A percentile compares a stretch with the other conserved stretches of the same genome.
These are phyloP conservation scores for Teratosphaeria viscida DNA, from an alignment of 2,329 filamentous ascomycete species.

Conservation along the genomic window DNA sequence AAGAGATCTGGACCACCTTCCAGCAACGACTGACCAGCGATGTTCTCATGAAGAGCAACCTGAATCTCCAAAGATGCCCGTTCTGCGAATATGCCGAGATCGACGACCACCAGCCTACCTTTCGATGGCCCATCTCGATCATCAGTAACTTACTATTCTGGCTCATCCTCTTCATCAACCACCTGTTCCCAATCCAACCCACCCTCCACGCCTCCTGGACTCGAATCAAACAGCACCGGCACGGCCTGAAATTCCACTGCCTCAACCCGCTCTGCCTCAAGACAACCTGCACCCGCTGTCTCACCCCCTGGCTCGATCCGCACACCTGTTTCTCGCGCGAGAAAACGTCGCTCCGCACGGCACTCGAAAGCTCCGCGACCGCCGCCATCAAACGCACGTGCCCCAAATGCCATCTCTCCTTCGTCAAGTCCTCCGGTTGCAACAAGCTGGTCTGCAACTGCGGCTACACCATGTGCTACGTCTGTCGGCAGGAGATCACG, in stretches of 20 bases:
- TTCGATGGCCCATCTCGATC: conserved; percentile 23
- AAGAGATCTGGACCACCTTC: conserved; percentile 62
- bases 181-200: conserved; percentile 4
- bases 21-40: conserved; percentile 72
- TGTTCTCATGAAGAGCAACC: conserved; percentile 57
- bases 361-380: conserved; percentile 87
- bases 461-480: conserved; percentile 96
- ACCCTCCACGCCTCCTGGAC: conserved; percentile 34
- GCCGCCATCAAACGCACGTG: conserved; percentile 92
- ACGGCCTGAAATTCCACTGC: conserved; percentile 69
- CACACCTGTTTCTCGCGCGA: conserved; percentile 84
- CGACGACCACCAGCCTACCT: conserved; percentile 40
- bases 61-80: conserved; percentile 73
- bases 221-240: conserved; percentile 58
- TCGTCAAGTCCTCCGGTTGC: conserved; percentile 88
- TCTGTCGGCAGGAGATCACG: conserved; percentile 57
- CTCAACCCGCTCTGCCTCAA: conserved; percentile 57
- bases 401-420: conserved; percentile 79
- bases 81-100: conserved; percentile 89
- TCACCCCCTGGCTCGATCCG: conserved; percentile 74
- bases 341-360: conserved; percentile 69
- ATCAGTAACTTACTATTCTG: conserved; percentile 42
- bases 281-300: conserved; percentile 70
- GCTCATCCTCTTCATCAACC: conserved; percentile 7
- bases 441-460: conserved; percentile 95